A percentile compares a stretch with the other conserved stretches of the same genome.
phyloP scores from a whole-genome alignment of 2,329 filamentous ascomycete genomes.

The Ceratocystis cubensis region DNA sequence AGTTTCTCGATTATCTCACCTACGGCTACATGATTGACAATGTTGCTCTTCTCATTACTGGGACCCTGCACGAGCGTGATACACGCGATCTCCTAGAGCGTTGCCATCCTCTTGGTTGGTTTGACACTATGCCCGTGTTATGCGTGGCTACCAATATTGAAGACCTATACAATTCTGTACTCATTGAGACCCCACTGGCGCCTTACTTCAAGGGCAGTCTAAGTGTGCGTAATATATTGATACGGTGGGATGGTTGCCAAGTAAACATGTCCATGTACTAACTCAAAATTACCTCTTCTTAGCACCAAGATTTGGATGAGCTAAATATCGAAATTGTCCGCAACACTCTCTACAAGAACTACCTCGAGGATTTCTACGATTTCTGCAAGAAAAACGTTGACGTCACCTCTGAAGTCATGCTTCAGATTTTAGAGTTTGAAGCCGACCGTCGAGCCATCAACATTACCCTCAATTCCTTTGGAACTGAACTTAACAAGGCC shows the following conservation, averaged over 20 bases:
- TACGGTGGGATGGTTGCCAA: not conserved
- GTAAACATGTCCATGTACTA: conserved; percentile 4
- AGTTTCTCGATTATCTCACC: conserved; percentile 96
- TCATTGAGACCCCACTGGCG: conserved; percentile 91
- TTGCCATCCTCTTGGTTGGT: conserved; percentile 96
- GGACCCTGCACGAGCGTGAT: conserved; percentile 92
- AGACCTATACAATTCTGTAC: conserved; percentile 93
- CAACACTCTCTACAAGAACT: conserved; percentile 99
- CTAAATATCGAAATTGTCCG: conserved; percentile 98
- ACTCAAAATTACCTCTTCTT: not conserved
- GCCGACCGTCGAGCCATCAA: conserved; percentile 95
- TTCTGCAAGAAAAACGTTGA: conserved; percentile 87
- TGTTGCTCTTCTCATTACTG: conserved; percentile 92
- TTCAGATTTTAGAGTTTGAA: conserved; percentile 90
- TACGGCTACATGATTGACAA: conserved; percentile 99
- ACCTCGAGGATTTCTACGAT: conserved; percentile 90
- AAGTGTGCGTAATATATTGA: conserved; percentile 33
- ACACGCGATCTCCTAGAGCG: conserved; percentile 88
- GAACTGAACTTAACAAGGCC: conserved; percentile 84
- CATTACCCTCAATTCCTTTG: conserved; percentile 97
- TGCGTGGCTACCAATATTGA: conserved; percentile 98
- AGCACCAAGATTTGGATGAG: conserved; percentile 89
- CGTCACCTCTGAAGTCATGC: conserved; percentile 90
- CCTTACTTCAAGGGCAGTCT: conserved; percentile 96
- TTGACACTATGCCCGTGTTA: conserved; percentile 96